These are phyloP conservation scores for Aureobasidium pullulans DNA, from an alignment of 2,329 filamentous ascomycete genomes.

Conservation along the genomic window DNA sequence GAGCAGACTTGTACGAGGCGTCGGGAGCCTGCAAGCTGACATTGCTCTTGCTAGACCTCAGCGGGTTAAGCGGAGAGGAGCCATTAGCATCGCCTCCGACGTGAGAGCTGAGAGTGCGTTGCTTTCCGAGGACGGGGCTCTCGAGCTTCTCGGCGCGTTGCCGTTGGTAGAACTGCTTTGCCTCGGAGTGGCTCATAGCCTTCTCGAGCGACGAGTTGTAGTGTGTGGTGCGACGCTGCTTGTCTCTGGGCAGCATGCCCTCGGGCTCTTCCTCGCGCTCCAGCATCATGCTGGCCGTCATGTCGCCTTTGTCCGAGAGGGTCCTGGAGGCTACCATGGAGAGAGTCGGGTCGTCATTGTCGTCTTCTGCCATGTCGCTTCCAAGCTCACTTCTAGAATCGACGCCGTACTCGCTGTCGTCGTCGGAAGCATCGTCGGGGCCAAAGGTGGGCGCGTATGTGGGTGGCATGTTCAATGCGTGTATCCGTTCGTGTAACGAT, in stretches of 20 bases:
- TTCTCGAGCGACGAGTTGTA: slow-evolving; percentile 93
- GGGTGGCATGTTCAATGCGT: slow-evolving; percentile 1
- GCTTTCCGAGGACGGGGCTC: slow-evolving; percentile 35
- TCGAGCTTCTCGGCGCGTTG: slow-evolving; percentile 59
- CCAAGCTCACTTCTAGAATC: not conserved
- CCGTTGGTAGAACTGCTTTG: slow-evolving; percentile 91
- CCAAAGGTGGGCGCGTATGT: slow-evolving; percentile 12
- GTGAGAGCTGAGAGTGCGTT: slow-evolving; percentile 38
- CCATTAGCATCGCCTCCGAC: slow-evolving; percentile 30
- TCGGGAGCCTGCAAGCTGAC: slow-evolving; percentile 15
- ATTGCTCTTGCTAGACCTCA: slow-evolving; percentile 35
- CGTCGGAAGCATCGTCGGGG: slow-evolving; percentile 2
- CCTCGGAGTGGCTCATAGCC: slow-evolving; percentile 87
- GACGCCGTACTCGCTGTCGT: slow-evolving; percentile 1
- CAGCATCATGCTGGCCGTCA: slow-evolving; percentile 11
- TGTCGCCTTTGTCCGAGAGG: slow-evolving; percentile 1
- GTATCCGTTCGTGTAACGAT: not conserved
- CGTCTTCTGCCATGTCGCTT: not conserved
- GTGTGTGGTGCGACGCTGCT: slow-evolving; percentile 67
- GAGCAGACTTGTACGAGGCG: slow-evolving; percentile 25
- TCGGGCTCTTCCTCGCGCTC: slow-evolving; percentile 21
- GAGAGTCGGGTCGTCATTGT: not conserved
- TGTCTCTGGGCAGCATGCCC: slow-evolving; percentile 41
- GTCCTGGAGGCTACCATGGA: not conserved
- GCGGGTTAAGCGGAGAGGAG: slow-evolving; percentile 34